Evolutionary conservation across 2,329 filamentous ascomycete species (phyloP), one percentile per base, ranked within the genome.

Genomic region (Teratosphaeria destructans): DNA sequence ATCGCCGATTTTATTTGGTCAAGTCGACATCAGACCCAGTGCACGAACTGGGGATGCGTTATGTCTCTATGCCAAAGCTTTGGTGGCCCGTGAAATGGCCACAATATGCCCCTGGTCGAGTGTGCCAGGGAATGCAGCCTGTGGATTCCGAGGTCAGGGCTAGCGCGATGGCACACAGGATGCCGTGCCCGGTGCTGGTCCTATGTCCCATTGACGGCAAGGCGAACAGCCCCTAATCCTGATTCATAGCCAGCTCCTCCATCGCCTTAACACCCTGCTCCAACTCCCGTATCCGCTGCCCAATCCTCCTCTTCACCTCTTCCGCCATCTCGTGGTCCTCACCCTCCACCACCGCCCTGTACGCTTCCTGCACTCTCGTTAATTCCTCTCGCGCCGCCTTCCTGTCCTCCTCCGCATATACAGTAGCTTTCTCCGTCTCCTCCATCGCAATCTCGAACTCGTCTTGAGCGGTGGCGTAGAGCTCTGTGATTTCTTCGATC

Each of bases 381-480:
- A 84, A 65, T 63, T 81, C 81, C 66, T 81, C 79, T 11, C 77
- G 67, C 35, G 81, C 80, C 27, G 80, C 80, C 19, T 75, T 77
- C 4, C 81, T 72, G 62, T 83, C 81, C 29, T 80, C 80, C 19
- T 77, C 74, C 1, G 81, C 81, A 68, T 83, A 83, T 35, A 81
- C 77, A 11, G 79, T 80, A 60, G 78, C 77, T 70, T 80, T 81
- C 63, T 78, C 74, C 19, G 77, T 80, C 66, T 80, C 78, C 61
- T 81, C 79, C 58, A 74, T 72, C 34, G 78, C 79, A 35, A 80
- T 80, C 59, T 81, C 78, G 65, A 80, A 80, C 68, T 74, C 72
- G 57, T 74, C 72, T 59, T 69, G 70, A 6, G 72, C 72, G n/a
- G 72, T 73, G 19, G 70, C 67, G 61, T 71, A 76, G 39, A 75